These are phyloP conservation scores for Rhizophora apiculata DNA, from an alignment of 345 rosid genomes.

Conservation along the genomic window DNA sequence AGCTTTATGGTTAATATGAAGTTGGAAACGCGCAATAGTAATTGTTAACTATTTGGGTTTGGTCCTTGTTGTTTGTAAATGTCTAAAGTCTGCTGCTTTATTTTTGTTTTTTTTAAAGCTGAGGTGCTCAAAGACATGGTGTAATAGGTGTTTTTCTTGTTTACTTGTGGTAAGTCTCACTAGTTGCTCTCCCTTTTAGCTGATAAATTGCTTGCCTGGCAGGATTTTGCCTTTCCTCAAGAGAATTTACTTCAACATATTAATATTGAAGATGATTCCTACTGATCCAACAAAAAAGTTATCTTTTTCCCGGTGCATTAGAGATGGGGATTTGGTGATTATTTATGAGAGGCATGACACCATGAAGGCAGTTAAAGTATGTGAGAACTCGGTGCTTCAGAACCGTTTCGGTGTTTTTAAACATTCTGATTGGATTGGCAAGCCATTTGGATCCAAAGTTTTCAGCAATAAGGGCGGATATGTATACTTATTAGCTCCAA, in stretches of 20 bases:
- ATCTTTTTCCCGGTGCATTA: slow-evolving; percentile 50
- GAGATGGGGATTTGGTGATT: slow-evolving; percentile 73
- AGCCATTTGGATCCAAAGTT: slow-evolving; percentile 90
- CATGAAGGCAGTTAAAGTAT: slow-evolving; percentile 75
- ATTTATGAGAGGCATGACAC: slow-evolving; percentile 78
- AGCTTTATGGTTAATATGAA: too few relatives aligned
- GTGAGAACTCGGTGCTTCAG: slow-evolving; percentile 56
- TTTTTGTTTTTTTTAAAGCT: too few relatives aligned
- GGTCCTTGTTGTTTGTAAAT: too few relatives aligned
- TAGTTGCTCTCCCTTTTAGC: background rate
- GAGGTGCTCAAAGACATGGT: too few relatives aligned
- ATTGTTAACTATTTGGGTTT: too few relatives aligned
- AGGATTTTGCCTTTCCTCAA: background rate
- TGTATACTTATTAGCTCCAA: slow-evolving; percentile 75
- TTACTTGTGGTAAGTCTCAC: too few relatives aligned
- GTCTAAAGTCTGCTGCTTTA: too few relatives aligned
- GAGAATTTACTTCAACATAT: background rate
- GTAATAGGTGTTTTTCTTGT: too few relatives aligned
- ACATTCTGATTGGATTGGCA: slow-evolving; percentile 93
- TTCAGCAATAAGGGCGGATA: slow-evolving; percentile 82
- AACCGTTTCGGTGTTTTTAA: slow-evolving; percentile 85
- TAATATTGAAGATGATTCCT: slow-evolving; percentile 46
- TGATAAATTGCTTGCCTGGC: background rate
- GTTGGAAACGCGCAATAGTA: too few relatives aligned
- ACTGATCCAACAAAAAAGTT: slow-evolving; percentile 48